Evolutionary conservation across 306 rosid species (phyloP).

Genomic region (Echinosophora koreensis): DNA sequence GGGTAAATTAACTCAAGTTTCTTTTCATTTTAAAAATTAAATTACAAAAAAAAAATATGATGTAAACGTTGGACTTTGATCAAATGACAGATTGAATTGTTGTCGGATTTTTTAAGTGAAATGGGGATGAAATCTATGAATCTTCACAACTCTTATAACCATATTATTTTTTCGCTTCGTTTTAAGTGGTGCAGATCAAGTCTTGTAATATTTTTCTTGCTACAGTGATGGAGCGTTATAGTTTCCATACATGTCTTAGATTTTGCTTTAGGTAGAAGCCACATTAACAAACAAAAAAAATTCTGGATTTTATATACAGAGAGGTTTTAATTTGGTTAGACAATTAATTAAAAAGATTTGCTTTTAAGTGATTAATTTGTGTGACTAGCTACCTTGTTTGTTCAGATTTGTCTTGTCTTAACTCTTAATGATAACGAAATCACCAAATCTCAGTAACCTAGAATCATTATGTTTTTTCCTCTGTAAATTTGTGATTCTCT

Average conservation of each 20-base stretch:
- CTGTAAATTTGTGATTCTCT: neutral
- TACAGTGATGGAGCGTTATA: neutral
- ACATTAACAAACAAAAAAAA: no score
- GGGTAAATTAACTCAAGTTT: no score
- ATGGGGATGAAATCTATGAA: neutral
- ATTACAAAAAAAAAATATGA: no score
- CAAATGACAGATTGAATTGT: neutral
- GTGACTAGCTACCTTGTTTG: neutral
- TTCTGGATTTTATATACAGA: no score
- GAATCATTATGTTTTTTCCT: neutral
- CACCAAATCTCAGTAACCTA: neutral
- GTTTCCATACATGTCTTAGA: neutral
- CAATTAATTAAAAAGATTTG: neutral
- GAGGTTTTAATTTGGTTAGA: neutral
- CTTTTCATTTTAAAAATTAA: no score
- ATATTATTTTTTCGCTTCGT: neutral
- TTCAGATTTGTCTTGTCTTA: neutral
- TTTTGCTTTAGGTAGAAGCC: no score
- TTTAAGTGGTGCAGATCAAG: neutral
- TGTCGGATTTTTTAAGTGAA: no score
- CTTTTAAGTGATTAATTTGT: neutral
- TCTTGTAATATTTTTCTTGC: neutral
- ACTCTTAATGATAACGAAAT: constrained; percentile 13
- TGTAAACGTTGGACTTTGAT: neutral
- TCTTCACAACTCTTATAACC: neutral